A percentile compares a stretch with the other conserved stretches of the same genome.
These are phyloP conservation scores for Sarocladiaceae sp. DNA, from an alignment of 2,329 filamentous ascomycete genomes.

Conservation along the genomic window DNA sequence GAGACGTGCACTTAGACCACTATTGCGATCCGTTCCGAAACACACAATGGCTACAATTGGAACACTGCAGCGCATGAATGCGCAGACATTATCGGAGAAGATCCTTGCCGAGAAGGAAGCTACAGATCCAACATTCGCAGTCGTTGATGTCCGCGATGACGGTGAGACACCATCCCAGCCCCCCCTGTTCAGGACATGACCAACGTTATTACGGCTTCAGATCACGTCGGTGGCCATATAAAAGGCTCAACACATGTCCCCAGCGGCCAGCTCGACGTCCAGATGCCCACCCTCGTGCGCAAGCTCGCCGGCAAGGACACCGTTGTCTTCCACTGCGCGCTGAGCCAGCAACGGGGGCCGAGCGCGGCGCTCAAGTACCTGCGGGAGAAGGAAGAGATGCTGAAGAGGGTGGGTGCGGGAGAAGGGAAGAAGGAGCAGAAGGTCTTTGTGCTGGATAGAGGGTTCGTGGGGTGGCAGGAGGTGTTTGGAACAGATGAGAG, in stretches of 20 bases:
- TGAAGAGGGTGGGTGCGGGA: constrained; percentile 25
- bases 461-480: constrained; percentile 88
- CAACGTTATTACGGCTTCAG: constrained; percentile 34
- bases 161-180: constrained; percentile 39
- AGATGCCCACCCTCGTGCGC: constrained; percentile 75
- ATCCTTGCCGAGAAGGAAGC: constrained; percentile 46
- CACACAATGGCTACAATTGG: constrained; percentile 48
- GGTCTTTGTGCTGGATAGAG: constrained; percentile 74
- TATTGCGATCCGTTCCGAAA: neutral
- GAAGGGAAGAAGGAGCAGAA: constrained; percentile 47
- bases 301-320: constrained; percentile 69
- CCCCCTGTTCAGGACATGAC: neutral
- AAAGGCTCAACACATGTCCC: constrained; percentile 70
- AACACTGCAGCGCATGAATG: constrained; percentile 60
- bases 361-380: constrained; percentile 75
- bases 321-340: constrained; percentile 90
- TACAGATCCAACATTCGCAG: constrained; percentile 48
- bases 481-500: constrained; percentile 68
- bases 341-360: constrained; percentile 87
- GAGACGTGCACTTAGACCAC: neutral
- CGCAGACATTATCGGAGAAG: constrained; percentile 59
- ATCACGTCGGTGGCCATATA: constrained; percentile 90
- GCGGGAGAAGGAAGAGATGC: constrained; percentile 55
- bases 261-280: constrained; percentile 63
- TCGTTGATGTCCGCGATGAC: constrained; percentile 86